phyloP scores from a whole-genome alignment of 2,329 filamentous ascomycete genomes.

The Fusarium bulbicola region DNA sequence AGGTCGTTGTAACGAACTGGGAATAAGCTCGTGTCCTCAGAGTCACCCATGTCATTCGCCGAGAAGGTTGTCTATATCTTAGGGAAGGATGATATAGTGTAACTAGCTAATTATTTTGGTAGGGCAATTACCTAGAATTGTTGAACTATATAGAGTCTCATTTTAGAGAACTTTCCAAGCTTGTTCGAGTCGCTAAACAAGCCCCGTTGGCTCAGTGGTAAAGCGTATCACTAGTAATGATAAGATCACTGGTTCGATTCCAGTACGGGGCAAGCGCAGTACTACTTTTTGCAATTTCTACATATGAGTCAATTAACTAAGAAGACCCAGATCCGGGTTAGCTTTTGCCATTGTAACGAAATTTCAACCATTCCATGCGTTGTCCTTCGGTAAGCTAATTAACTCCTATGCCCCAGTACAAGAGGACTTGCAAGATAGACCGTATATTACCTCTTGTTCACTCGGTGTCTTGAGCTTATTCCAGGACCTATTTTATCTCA shows the following conservation, averaged over 20 bases:
- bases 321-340: rapidly evolving
- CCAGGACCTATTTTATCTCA: too few relatives aligned
- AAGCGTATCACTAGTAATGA: background rate
- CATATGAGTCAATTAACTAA: too few relatives aligned
- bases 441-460: background rate
- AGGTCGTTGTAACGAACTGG: background rate
- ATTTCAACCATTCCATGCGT: background rate
- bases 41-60: too few relatives aligned
- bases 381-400: background rate
- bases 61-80: background rate
- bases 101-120: background rate
- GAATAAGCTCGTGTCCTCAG: background rate
- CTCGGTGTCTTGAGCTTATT: background rate
- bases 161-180: background rate
- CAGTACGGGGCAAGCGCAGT: background rate
- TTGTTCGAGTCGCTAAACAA: background rate
- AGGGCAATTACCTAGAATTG: too few relatives aligned
- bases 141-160: rapidly evolving
- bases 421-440: background rate
- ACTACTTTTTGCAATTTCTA: background rate
- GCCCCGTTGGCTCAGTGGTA: background rate
- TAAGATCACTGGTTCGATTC: background rate
- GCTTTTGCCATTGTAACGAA: background rate
- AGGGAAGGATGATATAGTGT: background rate
- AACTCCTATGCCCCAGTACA: background rate